Percentiles rank a stretch among this genome's conserved stretches.
Conservation (phyloP, 164 flowering plant genomes). For the Taxillus chinensis region DNA sequence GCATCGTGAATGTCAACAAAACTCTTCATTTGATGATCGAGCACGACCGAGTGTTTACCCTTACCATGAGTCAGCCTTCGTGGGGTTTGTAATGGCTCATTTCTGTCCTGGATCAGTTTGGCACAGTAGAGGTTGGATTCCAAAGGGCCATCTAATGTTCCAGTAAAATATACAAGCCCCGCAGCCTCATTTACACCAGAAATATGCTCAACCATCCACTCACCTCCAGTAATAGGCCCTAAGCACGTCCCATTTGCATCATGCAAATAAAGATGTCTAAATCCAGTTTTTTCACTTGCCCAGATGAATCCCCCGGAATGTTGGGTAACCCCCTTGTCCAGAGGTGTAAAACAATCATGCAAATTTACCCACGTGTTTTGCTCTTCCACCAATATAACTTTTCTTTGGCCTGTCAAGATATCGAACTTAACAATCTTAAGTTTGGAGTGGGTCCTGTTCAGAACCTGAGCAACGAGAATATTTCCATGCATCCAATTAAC, state of each 20-base stretch:
- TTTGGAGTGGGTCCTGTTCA: slow-evolving; percentile 57
- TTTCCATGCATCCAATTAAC: slow-evolving; percentile 90
- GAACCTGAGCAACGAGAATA: slow-evolving; percentile 63
- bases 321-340: slow-evolving; percentile 42
- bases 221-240: slow-evolving; percentile 83
- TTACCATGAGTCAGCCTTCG: slow-evolving; percentile 53
- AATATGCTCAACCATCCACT: slow-evolving; percentile 94
- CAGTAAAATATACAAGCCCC: slow-evolving; percentile 77
- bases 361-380: slow-evolving; percentile 66
- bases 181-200: slow-evolving; percentile 73
- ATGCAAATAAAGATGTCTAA: slow-evolving; percentile 75
- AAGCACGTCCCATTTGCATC: slow-evolving; percentile 57
- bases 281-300: slow-evolving; percentile 94
- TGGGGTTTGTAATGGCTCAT: slow-evolving; percentile 32
- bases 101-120: slow-evolving; percentile 37
- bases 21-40: slow-evolving; percentile 75
- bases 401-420: slow-evolving; percentile 56
- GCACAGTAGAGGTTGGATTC: slow-evolving; percentile 63
- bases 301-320: slow-evolving; percentile 77
- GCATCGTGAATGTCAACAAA: slow-evolving; percentile 81
- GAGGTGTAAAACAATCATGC: slow-evolving; percentile 87
- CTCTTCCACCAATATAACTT: slow-evolving; percentile 59
- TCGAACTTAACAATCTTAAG: slow-evolving; percentile 72
- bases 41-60: slow-evolving; percentile 77
- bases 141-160: slow-evolving; percentile 68